These are phyloP conservation scores for Aspergillus mulundensis DNA, from an alignment of 495 filamentous ascomycete species.

Conservation along the genomic window DNA sequence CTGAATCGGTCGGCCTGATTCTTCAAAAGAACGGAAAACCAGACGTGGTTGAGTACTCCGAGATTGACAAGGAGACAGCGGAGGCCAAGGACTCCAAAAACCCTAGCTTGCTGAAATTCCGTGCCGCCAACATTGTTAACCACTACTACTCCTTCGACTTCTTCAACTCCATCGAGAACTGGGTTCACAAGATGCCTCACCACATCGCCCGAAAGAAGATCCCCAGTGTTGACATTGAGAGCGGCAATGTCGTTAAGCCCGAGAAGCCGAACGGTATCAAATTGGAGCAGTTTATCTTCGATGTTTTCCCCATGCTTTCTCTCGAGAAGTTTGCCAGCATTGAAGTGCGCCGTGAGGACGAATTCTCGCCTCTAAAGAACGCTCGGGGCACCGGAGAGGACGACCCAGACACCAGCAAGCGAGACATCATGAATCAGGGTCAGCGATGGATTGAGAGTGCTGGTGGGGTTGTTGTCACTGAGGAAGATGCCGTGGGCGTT, in stretches of 20 bases:
- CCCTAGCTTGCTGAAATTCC: constrained; percentile 81
- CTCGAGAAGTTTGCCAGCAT: constrained; percentile 89
- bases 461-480: constrained; percentile 72
- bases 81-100: constrained; percentile 87
- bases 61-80: constrained; percentile 83
- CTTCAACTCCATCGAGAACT: constrained; percentile 83
- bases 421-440: constrained; percentile 86
- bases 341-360: constrained; percentile 94
- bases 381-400: constrained; percentile 86
- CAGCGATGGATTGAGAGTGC: constrained; percentile 75
- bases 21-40: constrained; percentile 92
- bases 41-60: constrained; percentile 98
- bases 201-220: constrained; percentile 99
- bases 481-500: constrained; percentile 63
- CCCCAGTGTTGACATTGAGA: constrained; percentile 70
- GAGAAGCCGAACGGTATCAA: constrained; percentile 96
- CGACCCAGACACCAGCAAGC: constrained; percentile 85
- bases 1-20: constrained; percentile 94
- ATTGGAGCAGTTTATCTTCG: constrained; percentile 98
- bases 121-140: constrained; percentile 98
- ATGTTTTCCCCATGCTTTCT: constrained; percentile 88
- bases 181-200: constrained; percentile 81
- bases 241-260: constrained; percentile 77
- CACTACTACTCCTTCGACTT: constrained; percentile 98
- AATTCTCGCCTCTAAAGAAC: constrained; percentile 99